Evolutionary conservation across 257 asterid genomes (phyloP).

Genomic region (Striga asiatica): DNA sequence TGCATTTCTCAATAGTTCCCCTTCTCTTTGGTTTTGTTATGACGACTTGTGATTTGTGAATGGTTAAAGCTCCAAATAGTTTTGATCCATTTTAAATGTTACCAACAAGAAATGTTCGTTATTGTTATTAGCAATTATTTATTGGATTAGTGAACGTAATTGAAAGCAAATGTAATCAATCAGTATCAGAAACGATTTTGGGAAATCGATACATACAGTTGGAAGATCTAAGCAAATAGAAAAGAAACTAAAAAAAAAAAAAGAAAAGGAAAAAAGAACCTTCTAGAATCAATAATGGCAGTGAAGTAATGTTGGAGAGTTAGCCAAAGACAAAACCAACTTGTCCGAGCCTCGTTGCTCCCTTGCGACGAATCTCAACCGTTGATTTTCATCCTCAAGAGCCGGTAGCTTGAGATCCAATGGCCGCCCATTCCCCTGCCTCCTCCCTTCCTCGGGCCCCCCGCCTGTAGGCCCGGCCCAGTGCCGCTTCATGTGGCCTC

Average conservation of each 20-base stretch:
- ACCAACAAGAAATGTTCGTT: too few species aligned
- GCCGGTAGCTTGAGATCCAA: slow-evolving; percentile 81
- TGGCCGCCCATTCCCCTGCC: slow-evolving; percentile 23
- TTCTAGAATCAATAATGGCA: slow-evolving; percentile 33
- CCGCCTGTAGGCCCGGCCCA: slow-evolving; percentile 22
- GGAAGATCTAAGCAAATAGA: too few species aligned
- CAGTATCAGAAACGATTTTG: too few species aligned
- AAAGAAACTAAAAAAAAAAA: background rate
- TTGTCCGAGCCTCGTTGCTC: slow-evolving; percentile 15
- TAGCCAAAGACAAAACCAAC: slow-evolving; percentile 25
- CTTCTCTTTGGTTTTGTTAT: too few species aligned
- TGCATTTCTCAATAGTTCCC: too few species aligned
- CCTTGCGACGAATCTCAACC: slow-evolving; percentile 13
- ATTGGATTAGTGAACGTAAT: background rate
- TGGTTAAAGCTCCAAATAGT: too few species aligned
- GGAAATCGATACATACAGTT: too few species aligned
- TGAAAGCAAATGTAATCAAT: background rate
- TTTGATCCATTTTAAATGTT: too few species aligned
- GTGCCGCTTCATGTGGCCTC: slow-evolving; percentile 42
- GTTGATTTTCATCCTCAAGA: slow-evolving; percentile 37
- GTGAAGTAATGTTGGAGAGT: slow-evolving; percentile 37
- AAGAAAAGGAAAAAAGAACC: slow-evolving; percentile 12
- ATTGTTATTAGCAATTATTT: too few species aligned
- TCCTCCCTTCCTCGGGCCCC: slow-evolving; percentile 9
- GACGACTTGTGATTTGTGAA: too few species aligned